Base-by-base conservation (phyloP, 371 early-diverging fungal genomes). In the Circinella umbellata region DNA sequence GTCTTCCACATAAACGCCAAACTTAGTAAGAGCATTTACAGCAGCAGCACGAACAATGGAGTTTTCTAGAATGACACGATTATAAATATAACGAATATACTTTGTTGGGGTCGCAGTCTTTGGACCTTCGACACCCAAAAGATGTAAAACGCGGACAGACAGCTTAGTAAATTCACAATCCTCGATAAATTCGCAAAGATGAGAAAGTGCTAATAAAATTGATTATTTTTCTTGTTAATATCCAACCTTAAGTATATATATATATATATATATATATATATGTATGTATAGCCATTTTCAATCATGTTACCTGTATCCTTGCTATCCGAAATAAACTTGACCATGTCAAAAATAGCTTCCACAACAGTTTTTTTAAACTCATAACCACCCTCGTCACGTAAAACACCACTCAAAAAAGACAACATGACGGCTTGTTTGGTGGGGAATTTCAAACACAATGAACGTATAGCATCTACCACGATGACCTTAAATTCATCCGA, bases 121-220 rank as follows among this genome's bases (percentile, higher is more conserved):
- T 46, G 99, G 99, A 0, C 99, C 99, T 76, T 98, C 98, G 3
- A 90, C 83, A 66, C 99, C 99, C 39, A 99, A 86, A 51, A 99
- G 84, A 80, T 98, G 93, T 51, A 99, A 86, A 60, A 98, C 94
- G 51, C 96, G 93, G 55, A 98, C 98, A 15, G 98, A 96, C 6
- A 99, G 89, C 79, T 96, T 96, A 34, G 96, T 92, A 79, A 96
- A 98, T 79, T 98, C 99, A 83, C 99, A 99, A 78, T 99, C 99
- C 77, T 99, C 99, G 75, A 99, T 99, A 78, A 99, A 98, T 84
- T 99, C 99, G 80, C 99, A 98, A 60, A 99, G 86, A 69, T 97
- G 96, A 14, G 95, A 92, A 36, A 99, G 86, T 13, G 98, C 98
- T 85, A 27, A 71, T 36, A 66, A 60, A 61, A 47, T 64, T 64